phyloP scores from a whole-genome alignment of 208 protist genomes.

The Porcisia deanei region DNA sequence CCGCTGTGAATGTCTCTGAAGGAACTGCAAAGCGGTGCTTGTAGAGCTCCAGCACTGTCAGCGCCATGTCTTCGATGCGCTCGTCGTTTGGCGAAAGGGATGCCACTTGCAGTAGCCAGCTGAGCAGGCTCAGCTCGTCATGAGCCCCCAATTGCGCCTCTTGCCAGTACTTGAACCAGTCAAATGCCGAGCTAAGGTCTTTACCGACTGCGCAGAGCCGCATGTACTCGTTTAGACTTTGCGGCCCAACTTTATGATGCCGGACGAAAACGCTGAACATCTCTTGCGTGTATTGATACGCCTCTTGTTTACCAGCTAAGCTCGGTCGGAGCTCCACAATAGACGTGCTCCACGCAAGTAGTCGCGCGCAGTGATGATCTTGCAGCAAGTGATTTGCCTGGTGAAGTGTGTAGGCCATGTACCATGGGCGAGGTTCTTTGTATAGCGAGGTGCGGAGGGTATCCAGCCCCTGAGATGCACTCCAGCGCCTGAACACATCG shows the following conservation, averaged over 20 bases:
- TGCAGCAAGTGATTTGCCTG: slow-evolving; percentile 70
- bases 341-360: slow-evolving; percentile 79
- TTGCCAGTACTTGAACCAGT: slow-evolving; percentile 86
- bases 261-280: slow-evolving; percentile 68
- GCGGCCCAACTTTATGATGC: slow-evolving; percentile 68
- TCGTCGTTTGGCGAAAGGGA: slow-evolving; percentile 68
- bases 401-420: slow-evolving; percentile 70
- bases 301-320: slow-evolving; percentile 41
- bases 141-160: slow-evolving; percentile 43
- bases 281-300: slow-evolving; percentile 85
- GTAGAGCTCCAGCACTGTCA: slow-evolving; percentile 75
- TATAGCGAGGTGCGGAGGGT: slow-evolving; percentile 57
- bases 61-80: slow-evolving; percentile 74
- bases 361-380: slow-evolving; percentile 76
- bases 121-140: slow-evolving; percentile 28
- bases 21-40: slow-evolving; percentile 30
- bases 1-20: slow-evolving; percentile 7
- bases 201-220: slow-evolving; percentile 75
- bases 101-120: slow-evolving; percentile 77
- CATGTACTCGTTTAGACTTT: slow-evolving; percentile 74
- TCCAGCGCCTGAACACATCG: slow-evolving; percentile 78
- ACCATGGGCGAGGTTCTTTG: slow-evolving; percentile 86
- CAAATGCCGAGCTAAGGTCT: slow-evolving; percentile 82
- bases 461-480: slow-evolving; percentile 64
- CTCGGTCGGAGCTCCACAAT: slow-evolving; percentile 57